A percentile compares a stretch with the other conserved stretches of the same genome.
Conservation (phyloP, 257 asterid species). For the Solanum bulbocastanum region DNA sequence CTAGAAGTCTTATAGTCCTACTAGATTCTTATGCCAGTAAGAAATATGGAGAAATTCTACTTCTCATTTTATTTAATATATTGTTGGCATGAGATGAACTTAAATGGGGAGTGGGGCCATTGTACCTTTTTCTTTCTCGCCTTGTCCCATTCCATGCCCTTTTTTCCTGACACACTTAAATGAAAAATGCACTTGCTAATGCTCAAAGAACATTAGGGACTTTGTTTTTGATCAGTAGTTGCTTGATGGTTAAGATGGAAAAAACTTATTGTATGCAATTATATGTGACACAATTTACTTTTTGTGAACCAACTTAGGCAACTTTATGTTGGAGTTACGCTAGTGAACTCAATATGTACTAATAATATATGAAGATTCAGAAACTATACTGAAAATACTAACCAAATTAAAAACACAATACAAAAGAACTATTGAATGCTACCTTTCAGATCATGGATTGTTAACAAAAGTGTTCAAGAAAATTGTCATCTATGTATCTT, state of each 20-base stretch:
- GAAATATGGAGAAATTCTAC: neutral
- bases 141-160: neutral
- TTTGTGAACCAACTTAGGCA: neutral
- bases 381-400: neutral
- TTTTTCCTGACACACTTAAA: neutral
- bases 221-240: neutral
- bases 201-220: neutral
- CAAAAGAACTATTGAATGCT: neutral
- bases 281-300: neutral
- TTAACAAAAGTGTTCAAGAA: neutral
- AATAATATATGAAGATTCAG: neutral
- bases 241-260: neutral
- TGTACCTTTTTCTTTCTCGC: neutral
- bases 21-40: neutral
- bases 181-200: neutral
- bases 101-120: neutral
- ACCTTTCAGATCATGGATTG: neutral
- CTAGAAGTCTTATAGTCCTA: neutral
- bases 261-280: neutral
- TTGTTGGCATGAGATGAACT: neutral
- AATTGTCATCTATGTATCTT: neutral
- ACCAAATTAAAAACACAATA: neutral
- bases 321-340: neutral
- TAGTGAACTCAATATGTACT: neutral
- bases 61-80: neutral